Conservation (phyloP, 805 yeast species). For the Barnettozyma pratensis region DNA sequence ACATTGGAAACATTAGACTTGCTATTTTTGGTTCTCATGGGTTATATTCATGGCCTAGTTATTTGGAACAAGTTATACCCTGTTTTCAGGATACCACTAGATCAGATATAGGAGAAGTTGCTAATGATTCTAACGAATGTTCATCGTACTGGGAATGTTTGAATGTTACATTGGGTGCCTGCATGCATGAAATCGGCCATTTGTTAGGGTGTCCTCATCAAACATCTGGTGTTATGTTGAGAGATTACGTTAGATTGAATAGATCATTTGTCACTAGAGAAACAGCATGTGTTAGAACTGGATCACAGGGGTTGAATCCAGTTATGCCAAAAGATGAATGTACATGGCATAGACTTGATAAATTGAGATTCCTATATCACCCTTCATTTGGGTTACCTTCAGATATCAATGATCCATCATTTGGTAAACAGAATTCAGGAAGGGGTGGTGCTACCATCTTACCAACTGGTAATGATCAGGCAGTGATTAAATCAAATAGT, state of each 20-base stretch:
- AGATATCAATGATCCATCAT: conserved; percentile 48
- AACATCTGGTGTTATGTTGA: conserved; percentile 81
- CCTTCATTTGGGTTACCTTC: conserved; percentile 70
- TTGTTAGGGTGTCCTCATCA: conserved; percentile 89
- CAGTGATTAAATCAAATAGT: conserved; percentile 45
- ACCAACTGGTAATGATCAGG: conserved; percentile 40
- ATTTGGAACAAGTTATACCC: conserved; percentile 62
- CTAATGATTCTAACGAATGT: conserved; percentile 82
- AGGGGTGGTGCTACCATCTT: conserved; percentile 38
- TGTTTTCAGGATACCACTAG: conserved; percentile 69
- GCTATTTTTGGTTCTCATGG: conserved; percentile 97
- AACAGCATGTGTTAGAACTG: conserved; percentile 47
- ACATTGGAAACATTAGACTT: conserved; percentile 57
- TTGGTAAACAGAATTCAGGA: conserved; percentile 20
- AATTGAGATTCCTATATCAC: conserved; percentile 73
- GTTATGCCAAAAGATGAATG: conserved; percentile 61
- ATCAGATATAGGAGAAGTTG: conserved; percentile 65
- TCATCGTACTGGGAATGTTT: conserved; percentile 88
- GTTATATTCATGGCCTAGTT: conserved; percentile 87
- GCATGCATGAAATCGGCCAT: conserved; percentile 94
- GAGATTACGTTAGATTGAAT: conserved; percentile 78
- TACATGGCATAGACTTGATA: conserved; percentile 82
- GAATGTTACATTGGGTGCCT: conserved; percentile 85
- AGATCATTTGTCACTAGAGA: conserved; percentile 79
- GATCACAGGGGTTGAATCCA: conserved; percentile 42